A percentile compares a stretch with the other conserved stretches of the same genome.
These are phyloP conservation scores for Scleroderma bovista DNA, from an alignment of 768 basidiomycete species.

Conservation along the genomic window DNA sequence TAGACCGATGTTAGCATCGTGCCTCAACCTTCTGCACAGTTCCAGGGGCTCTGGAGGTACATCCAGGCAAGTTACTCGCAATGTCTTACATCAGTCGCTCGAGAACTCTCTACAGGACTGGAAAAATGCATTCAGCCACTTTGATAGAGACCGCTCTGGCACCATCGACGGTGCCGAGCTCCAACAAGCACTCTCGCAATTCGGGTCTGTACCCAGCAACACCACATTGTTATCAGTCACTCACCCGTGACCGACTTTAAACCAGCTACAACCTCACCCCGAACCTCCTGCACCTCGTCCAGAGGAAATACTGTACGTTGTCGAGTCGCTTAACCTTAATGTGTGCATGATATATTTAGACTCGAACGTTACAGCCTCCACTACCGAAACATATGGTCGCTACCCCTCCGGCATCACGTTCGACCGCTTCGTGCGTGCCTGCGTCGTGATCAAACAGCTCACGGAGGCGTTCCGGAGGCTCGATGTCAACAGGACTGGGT, in stretches of 20 bases:
- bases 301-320: constrained; percentile 72
- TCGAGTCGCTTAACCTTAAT: too few species aligned
- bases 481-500: constrained; percentile 56
- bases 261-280: constrained; percentile 64
- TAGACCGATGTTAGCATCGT: neutral
- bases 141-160: constrained; percentile 80
- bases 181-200: constrained; percentile 60
- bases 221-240: neutral
- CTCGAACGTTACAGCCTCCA: constrained; percentile 57
- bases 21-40: constrained; percentile 33
- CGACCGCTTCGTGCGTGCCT: constrained; percentile 83
- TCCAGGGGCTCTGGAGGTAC: constrained; percentile 76
- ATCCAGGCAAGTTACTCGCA: constrained; percentile 44
- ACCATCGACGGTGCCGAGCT: constrained; percentile 71
- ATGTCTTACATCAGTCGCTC: neutral
- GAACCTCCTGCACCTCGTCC: constrained; percentile 55
- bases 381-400: constrained; percentile 27
- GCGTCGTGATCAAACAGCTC: constrained; percentile 76
- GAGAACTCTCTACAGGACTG: constrained; percentile 46
- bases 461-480: constrained; percentile 63
- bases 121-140: constrained; percentile 80
- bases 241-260: neutral
- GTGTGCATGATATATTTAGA: too few species aligned
- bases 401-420: constrained; percentile 65
- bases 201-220: constrained; percentile 44